A percentile compares a stretch with the other conserved stretches of the same genome.
phyloP scores from a whole-genome alignment of 805 yeast genomes.

The Saccharomycopsis sp. region DNA sequence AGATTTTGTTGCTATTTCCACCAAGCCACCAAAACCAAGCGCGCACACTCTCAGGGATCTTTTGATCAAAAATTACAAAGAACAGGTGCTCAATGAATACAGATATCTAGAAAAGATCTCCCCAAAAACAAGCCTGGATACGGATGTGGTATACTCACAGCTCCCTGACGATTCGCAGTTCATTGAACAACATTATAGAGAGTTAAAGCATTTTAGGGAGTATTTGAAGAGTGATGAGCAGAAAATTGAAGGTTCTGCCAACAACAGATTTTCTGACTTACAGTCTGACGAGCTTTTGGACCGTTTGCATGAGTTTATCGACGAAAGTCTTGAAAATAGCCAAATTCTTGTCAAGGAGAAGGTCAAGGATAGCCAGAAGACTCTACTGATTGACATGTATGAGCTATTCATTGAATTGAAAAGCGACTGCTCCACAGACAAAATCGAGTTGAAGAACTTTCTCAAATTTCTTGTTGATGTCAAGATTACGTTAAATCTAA shows the following conservation, averaged over 20 bases:
- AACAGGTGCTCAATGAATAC: constrained; percentile 10
- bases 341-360: not conserved
- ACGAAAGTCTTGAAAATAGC: constrained; percentile 17
- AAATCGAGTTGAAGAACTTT: constrained; percentile 26
- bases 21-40: not conserved
- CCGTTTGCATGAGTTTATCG: constrained; percentile 34
- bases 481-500: constrained; percentile 38
- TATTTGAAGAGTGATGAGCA: constrained; percentile 23
- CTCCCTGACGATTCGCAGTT: constrained; percentile 48
- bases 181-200: constrained; percentile 43
- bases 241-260: constrained; percentile 12
- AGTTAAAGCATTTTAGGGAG: constrained; percentile 30
- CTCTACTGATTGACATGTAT: constrained; percentile 4
- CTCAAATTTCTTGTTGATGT: constrained; percentile 36
- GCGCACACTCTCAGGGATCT: not conserved
- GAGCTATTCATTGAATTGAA: constrained; percentile 18
- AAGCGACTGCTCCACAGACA: constrained; percentile 17
- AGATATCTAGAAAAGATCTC: constrained; percentile 9
- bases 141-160: constrained; percentile 32
- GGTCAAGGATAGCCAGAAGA: not conserved
- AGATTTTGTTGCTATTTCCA: not conserved
- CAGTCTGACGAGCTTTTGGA: constrained; percentile 34
- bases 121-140: not conserved
- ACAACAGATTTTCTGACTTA: constrained; percentile 34
- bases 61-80: constrained; percentile 9